Percentiles rank a stretch among this genome's conserved stretches.
These are phyloP conservation scores for Pseudonectria buxi DNA, from an alignment of 2,329 filamentous ascomycete species.

Conservation along the genomic window DNA sequence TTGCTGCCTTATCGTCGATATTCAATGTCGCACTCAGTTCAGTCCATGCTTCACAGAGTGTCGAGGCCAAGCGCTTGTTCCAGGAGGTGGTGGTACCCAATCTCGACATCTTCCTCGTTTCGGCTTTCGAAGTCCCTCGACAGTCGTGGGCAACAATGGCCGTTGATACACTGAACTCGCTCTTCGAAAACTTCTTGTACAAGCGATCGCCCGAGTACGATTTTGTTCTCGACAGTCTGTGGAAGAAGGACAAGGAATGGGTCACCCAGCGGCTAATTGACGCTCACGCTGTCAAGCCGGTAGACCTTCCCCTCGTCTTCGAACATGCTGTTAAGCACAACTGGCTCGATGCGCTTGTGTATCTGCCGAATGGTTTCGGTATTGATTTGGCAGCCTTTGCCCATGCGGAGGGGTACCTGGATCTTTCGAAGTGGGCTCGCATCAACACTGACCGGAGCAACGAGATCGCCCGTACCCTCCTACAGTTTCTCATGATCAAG, in stretches of 20 bases:
- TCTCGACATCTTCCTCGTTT: conserved; percentile 71
- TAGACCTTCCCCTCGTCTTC: conserved; percentile 36
- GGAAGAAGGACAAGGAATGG: conserved; percentile 86
- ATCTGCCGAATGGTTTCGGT: conserved; percentile 74
- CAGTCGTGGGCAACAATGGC: conserved; percentile 67
- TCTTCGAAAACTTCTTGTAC: conserved; percentile 77
- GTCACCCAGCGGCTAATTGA: conserved; percentile 74
- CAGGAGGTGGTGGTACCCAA: conserved; percentile 65
- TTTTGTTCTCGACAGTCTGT: conserved; percentile 85
- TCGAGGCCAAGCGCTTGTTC: conserved; percentile 59
- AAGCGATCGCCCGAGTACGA: conserved; percentile 73
- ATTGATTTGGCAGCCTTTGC: conserved; percentile 82
- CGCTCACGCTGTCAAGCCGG: conserved; percentile 70
- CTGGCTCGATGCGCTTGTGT: conserved; percentile 78
- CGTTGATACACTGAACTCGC: conserved; percentile 65
- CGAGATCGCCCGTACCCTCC: conserved; percentile 63
- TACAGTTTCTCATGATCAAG: conserved; percentile 79
- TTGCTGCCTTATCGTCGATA: conserved; percentile 69
- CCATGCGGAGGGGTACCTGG: conserved; percentile 72
- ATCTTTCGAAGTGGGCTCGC: conserved; percentile 74
- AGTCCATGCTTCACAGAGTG: conserved; percentile 52
- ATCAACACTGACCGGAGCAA: conserved; percentile 59
- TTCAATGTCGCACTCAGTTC: conserved; percentile 59
- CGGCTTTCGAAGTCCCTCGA: conserved; percentile 68
- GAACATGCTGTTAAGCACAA: conserved; percentile 69